A percentile compares a stretch with the other conserved stretches of the same genome.
phyloP scores from a whole-genome alignment of 306 rosid species.

The Fragaria iinumae region DNA sequence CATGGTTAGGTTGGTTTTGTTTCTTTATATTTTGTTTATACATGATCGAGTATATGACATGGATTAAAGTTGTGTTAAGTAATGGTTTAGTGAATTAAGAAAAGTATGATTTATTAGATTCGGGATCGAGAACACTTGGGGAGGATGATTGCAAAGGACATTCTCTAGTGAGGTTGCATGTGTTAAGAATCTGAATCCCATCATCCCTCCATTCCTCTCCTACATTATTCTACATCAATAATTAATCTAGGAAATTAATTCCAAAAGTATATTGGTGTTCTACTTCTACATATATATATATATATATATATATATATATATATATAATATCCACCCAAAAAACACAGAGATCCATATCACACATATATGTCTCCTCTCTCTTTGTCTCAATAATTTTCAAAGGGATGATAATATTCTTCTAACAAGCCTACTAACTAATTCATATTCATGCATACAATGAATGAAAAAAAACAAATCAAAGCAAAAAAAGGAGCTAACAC shows the following conservation, averaged over 20 bases:
- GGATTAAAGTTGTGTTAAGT: neutral
- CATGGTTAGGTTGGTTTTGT: neutral
- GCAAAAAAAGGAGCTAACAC: neutral
- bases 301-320: too few species aligned
- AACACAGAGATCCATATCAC: neutral
- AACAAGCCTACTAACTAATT: neutral
- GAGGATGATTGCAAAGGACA: slow-evolving; percentile 74
- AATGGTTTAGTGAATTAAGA: neutral
- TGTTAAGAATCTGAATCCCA: slow-evolving; percentile 75
- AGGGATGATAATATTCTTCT: neutral
- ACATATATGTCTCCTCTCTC: neutral
- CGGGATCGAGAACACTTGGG: slow-evolving; percentile 68
- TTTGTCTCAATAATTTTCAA: neutral
- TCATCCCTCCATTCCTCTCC: slow-evolving; percentile 35
- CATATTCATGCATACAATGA: neutral
- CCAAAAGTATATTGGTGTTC: neutral
- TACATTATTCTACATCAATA: neutral
- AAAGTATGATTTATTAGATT: slow-evolving; percentile 48
- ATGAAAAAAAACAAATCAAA: neutral
- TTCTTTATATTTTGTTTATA: neutral
- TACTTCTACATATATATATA: neutral
- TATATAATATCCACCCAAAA: neutral
- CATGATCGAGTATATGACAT: neutral
- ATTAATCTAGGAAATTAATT: neutral
- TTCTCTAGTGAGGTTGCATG: slow-evolving; percentile 69